Conservation (phyloP, 768 basidiomycete species). For the Tulasnella sp. region DNA sequence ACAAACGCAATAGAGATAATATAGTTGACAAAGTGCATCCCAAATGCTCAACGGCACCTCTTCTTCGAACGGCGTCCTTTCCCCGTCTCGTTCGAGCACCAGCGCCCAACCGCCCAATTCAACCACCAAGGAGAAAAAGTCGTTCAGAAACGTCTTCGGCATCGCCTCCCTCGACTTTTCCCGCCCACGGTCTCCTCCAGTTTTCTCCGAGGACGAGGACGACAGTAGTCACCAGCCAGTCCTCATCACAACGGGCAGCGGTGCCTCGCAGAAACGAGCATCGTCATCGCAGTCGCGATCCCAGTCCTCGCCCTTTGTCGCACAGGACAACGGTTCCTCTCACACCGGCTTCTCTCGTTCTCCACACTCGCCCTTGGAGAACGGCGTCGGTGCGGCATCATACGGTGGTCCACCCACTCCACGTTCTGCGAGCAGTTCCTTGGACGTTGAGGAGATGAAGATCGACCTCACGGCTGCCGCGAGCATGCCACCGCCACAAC, state of each 20-base stretch:
- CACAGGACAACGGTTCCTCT: constrained; percentile 2
- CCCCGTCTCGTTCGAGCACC: background rate
- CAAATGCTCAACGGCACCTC: background rate
- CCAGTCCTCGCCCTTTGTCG: background rate
- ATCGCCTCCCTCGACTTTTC: constrained; percentile 6
- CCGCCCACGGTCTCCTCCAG: background rate
- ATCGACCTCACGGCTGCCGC: constrained; percentile 13
- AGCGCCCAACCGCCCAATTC: background rate
- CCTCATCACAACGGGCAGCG: constrained; percentile 12
- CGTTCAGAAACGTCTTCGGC: constrained; percentile 17
- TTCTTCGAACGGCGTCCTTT: background rate
- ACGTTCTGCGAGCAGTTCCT: background rate
- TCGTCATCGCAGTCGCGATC: no score
- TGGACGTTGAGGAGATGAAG: constrained; percentile 16
- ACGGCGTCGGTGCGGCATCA: background rate
- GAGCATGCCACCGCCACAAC: background rate
- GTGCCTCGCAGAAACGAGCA: no score
- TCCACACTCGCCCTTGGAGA: background rate
- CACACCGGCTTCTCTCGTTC: constrained; percentile 3
- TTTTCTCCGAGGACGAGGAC: background rate
- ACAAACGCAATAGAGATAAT: no score
- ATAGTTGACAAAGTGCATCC: no score
- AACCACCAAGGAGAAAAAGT: constrained; percentile 8
- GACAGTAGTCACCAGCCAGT: background rate
- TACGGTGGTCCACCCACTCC: constrained; percentile 2